A percentile compares a stretch with the other conserved stretches of the same genome.
These are phyloP conservation scores for Teratosphaeria viscida DNA, from an alignment of 2,329 filamentous ascomycete genomes.

Conservation along the genomic window DNA sequence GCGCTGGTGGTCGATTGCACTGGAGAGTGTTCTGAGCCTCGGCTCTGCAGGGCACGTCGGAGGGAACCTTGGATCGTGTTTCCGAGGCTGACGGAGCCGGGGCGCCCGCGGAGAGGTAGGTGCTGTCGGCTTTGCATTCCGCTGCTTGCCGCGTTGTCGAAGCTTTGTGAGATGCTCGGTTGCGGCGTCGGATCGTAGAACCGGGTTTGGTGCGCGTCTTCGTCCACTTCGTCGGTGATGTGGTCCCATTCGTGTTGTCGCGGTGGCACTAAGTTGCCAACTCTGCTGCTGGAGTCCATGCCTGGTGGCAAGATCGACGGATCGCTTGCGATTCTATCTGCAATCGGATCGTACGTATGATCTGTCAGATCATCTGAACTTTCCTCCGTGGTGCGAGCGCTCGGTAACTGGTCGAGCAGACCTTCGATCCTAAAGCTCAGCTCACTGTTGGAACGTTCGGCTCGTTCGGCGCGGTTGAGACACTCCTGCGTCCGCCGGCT, in stretches of 20 bases:
- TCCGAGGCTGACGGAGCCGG: slow-evolving; percentile 13
- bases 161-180: slow-evolving; percentile 5
- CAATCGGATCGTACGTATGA: slow-evolving; percentile 13
- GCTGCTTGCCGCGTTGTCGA: slow-evolving; percentile 3
- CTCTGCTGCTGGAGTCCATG: slow-evolving; percentile 12
- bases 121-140: slow-evolving; percentile 1
- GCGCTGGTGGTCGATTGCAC: slow-evolving; percentile 9
- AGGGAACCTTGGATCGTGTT: slow-evolving; percentile 13
- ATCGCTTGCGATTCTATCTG: slow-evolving; percentile 20
- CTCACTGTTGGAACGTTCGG: slow-evolving; percentile 39
- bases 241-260: slow-evolving; percentile 7
- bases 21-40: slow-evolving; percentile 9
- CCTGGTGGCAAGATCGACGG: slow-evolving; percentile 20
- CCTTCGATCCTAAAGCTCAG: slow-evolving; percentile 44
- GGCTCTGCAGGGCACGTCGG: slow-evolving; percentile 6
- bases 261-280: slow-evolving; percentile 7
- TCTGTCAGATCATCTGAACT: slow-evolving; percentile 14
- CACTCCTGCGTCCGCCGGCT: slow-evolving; percentile 40
- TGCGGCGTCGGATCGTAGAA: background rate
- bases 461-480: slow-evolving; percentile 41
- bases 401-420: slow-evolving; percentile 36
- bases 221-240: slow-evolving; percentile 13
- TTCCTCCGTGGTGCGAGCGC: slow-evolving; percentile 17
- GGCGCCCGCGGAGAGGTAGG: slow-evolving; percentile 7
- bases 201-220: slow-evolving; percentile 7